Percentiles rank a stretch among this genome's conserved stretches.
phyloP scores from a whole-genome alignment of 2,329 filamentous ascomycete species.

The Aspergillus pseudoterreus region DNA sequence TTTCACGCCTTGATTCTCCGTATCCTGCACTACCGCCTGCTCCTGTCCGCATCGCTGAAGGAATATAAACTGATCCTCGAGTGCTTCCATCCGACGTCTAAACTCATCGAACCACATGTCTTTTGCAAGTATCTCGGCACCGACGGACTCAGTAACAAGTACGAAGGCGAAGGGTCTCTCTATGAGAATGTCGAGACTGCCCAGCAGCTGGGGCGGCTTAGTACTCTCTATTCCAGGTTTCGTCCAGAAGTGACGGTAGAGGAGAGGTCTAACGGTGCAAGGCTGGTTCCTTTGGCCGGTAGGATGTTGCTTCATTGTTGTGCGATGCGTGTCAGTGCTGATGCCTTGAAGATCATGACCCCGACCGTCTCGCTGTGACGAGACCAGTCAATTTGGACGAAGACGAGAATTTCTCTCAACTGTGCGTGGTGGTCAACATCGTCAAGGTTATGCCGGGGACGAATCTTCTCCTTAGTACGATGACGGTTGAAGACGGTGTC shows the following conservation, averaged over 20 bases:
- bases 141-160: constrained; percentile 50
- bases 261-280: constrained; percentile 10
- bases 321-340: neutral
- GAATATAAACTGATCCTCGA: constrained; percentile 70
- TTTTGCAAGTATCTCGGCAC: constrained; percentile 66
- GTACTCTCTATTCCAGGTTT: constrained; percentile 66
- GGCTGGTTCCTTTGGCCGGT: constrained; percentile 12
- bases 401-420: constrained; percentile 69
- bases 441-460: constrained; percentile 61
- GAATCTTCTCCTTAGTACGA: constrained; percentile 61
- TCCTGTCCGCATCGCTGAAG: constrained; percentile 54
- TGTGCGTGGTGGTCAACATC: constrained; percentile 65
- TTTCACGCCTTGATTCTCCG: constrained; percentile 62
- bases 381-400: constrained; percentile 64
- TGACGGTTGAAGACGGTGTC: constrained; percentile 64
- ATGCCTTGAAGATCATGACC: constrained; percentile 7
- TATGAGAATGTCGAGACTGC: constrained; percentile 29
- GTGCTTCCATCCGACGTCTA: constrained; percentile 70
- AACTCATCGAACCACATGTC: constrained; percentile 65
- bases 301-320: constrained; percentile 1
- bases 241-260: constrained; percentile 59
- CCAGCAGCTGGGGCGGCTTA: constrained; percentile 45
- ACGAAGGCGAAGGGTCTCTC: constrained; percentile 36
- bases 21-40: constrained; percentile 62
- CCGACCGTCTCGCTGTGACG: constrained; percentile 40